Evolutionary conservation across 257 asterid species (phyloP), one percentile per base, ranked within the genome.

Genomic region (Solanum ossicruentum): DNA sequence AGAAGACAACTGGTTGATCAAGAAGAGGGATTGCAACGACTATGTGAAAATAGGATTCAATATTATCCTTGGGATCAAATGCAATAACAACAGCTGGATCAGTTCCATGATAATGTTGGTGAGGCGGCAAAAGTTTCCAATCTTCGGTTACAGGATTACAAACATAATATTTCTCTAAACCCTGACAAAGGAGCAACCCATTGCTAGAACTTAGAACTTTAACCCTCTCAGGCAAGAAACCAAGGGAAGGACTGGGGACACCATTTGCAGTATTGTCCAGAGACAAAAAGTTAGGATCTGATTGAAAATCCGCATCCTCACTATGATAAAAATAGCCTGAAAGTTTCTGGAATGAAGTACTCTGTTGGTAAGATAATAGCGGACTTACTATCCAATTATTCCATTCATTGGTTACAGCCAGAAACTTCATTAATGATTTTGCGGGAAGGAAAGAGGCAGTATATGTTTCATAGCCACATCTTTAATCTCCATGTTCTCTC

Each of bases 371-470:
- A 15, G 89, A 86, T 5, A 91, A 56, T 28, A 92, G 80, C 26
- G 93, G 95, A 63, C 69, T 54, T 18, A 9, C 85, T 39, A 89
- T 86, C 90, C 93, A 57, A 20, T n/a, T 55, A 65, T 88, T 85
- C 93, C 92, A 92, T 58, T 87, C 91, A 81, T 80, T 89, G 8
- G 93, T 88, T 20, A 92, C 93, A 4, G 85, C 51, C 55, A 63
- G 67, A 90, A 89, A 92, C 60, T 84, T 73, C 41, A 32, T 2
- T 0, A 91, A 90, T 82, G 88, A 7, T 84, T 92, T 92, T 2
- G 93, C 93, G 9, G 95, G 93, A 39, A 92, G 93, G 43, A 73
- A 80, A 23, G n/a, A 26, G 89, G 95, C 56, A 92, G 89, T 67
- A 87, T 82, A 71, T 41, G 57, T 0, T 67, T 80, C 32, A 80